These are phyloP conservation scores for Trichoderma atroviride DNA, from an alignment of 2,329 filamentous ascomycete species.

Conservation along the genomic window DNA sequence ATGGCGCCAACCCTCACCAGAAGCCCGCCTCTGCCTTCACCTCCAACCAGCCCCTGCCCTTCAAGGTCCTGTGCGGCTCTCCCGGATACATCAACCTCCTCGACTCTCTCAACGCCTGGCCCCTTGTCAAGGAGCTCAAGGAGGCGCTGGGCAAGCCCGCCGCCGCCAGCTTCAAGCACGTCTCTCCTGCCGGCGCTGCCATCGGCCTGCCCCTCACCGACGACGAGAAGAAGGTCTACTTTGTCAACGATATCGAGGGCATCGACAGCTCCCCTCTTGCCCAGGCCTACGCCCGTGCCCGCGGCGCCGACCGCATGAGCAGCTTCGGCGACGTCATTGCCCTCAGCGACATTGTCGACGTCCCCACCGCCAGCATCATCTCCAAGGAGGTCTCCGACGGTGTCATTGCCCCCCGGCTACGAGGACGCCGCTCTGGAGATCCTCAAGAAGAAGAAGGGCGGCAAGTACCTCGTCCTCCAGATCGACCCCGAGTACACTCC, in stretches of 20 bases:
- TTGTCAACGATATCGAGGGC: conserved; percentile 92
- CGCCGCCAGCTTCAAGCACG: conserved; percentile 98
- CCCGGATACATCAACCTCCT: conserved; percentile 98
- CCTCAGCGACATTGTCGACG: conserved; percentile 85
- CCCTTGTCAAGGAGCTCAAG: conserved; percentile 94
- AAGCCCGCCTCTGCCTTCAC: conserved; percentile 90
- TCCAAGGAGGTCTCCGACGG: conserved; percentile 97
- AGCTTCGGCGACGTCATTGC: conserved; percentile 97
- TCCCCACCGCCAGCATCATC: conserved; percentile 95
- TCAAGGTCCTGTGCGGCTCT: conserved; percentile 86
- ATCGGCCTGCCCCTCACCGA: conserved; percentile 85
- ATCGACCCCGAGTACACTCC: conserved; percentile 89
- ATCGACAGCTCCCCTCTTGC: conserved; percentile 85
- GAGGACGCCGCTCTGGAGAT: conserved; percentile 84
- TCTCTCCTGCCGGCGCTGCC: conserved; percentile 93
- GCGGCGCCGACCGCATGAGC: conserved; percentile 97
- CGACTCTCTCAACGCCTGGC: conserved; percentile 95
- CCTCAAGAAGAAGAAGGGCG: conserved; percentile 96
- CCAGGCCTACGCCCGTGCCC: conserved; percentile 92
- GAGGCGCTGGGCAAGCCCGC: conserved; percentile 83
- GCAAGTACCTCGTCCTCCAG: conserved; percentile 93
- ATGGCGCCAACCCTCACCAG: conserved; percentile 97
- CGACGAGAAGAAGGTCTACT: conserved; percentile 95
- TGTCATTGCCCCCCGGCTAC: conserved; percentile 86
- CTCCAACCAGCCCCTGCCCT: conserved; percentile 75